These are phyloP conservation scores for Scortechinia acanthostroma DNA, from an alignment of 2,329 filamentous ascomycete species.

Conservation along the genomic window DNA sequence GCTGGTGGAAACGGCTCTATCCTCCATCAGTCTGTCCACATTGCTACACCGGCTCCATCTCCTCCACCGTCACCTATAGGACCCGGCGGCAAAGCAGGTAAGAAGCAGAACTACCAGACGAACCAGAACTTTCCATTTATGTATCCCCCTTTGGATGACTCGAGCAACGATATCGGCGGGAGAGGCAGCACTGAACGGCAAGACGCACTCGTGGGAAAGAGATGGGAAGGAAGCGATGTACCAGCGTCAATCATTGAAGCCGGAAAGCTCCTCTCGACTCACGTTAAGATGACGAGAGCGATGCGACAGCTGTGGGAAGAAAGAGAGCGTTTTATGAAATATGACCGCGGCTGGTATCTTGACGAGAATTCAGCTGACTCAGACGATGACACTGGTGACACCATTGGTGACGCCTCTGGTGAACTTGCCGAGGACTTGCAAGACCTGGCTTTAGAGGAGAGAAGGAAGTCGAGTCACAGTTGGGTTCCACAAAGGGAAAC, in stretches of 20 bases:
- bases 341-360: constrained; percentile 77
- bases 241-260: constrained; percentile 92
- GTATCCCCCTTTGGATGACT: constrained; percentile 84
- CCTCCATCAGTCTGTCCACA: constrained; percentile 90
- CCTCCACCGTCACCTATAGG: constrained; percentile 80
- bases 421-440: neutral
- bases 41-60: constrained; percentile 93
- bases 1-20: constrained; percentile 68
- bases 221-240: constrained; percentile 89
- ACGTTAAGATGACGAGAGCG: constrained; percentile 84
- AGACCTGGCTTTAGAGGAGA: neutral
- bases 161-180: constrained; percentile 82
- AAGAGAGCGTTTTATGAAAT: constrained; percentile 82
- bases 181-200: constrained; percentile 79
- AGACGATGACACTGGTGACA: constrained; percentile 12
- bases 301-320: constrained; percentile 94
- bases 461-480: neutral
- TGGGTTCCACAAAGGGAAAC: constrained; percentile 32
- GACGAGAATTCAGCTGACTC: neutral
- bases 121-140: constrained; percentile 98
- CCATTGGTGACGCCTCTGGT: constrained; percentile 23
- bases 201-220: constrained; percentile 71
- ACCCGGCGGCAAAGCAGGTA: constrained; percentile 73
- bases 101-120: constrained; percentile 99
- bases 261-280: constrained; percentile 80